Evolutionary conservation across 2,329 filamentous ascomycete species (phyloP).

Genomic region (Diaporthe sp.): DNA sequence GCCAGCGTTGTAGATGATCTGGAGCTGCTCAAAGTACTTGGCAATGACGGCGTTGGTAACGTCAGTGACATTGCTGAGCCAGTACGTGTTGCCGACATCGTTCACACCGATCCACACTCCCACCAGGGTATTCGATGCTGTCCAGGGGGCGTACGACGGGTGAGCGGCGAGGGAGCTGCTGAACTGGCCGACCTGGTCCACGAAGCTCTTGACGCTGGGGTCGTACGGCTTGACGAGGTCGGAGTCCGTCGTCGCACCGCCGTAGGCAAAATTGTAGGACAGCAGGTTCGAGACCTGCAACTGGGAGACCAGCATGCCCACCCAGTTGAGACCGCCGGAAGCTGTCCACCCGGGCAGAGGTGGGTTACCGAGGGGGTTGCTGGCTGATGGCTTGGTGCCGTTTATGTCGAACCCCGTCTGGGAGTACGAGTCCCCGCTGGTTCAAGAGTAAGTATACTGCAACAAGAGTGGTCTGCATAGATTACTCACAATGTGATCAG

Average conservation of each 20-base stretch:
- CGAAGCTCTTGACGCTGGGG: slow-evolving; percentile 62
- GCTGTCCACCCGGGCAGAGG: slow-evolving; percentile 63
- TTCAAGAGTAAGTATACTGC: neutral
- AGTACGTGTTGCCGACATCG: slow-evolving; percentile 66
- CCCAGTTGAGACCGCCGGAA: slow-evolving; percentile 62
- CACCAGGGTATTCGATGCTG: slow-evolving; percentile 58
- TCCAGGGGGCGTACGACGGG: slow-evolving; percentile 57
- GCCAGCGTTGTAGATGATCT: slow-evolving; percentile 64
- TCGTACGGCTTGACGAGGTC: slow-evolving; percentile 62
- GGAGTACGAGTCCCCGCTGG: slow-evolving; percentile 71
- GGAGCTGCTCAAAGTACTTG: slow-evolving; percentile 57
- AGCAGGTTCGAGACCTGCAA: slow-evolving; percentile 58
- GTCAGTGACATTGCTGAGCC: slow-evolving; percentile 43
- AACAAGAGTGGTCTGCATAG: neutral
- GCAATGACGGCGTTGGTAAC: slow-evolving; percentile 58
- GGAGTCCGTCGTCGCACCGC: slow-evolving; percentile 64
- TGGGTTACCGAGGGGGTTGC: slow-evolving; percentile 74
- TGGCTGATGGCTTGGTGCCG: slow-evolving; percentile 61
- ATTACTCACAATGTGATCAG: slow-evolving; percentile 57
- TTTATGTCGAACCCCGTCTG: slow-evolving; percentile 68
- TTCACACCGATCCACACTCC: slow-evolving; percentile 60
- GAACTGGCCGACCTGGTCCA: slow-evolving; percentile 65
- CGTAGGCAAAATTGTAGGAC: slow-evolving; percentile 65
- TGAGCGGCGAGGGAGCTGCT: slow-evolving; percentile 50
- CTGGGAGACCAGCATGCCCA: slow-evolving; percentile 58